These are phyloP conservation scores for Mycena rosella DNA, from an alignment of 768 basidiomycete genomes.

Conservation along the genomic window DNA sequence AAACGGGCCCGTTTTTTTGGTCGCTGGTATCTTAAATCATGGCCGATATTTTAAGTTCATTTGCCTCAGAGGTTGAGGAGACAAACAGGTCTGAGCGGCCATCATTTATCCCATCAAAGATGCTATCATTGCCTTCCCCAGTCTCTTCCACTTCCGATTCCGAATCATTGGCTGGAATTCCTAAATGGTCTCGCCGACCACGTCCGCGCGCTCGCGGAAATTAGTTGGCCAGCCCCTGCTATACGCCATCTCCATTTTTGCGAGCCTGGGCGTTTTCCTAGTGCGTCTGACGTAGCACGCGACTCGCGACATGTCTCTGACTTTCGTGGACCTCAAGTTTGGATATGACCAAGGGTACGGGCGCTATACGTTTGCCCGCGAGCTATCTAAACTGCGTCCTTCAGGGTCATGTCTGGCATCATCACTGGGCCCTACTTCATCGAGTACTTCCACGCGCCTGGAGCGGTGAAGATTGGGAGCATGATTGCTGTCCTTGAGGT, in stretches of 20 bases:
- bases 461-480: constrained; percentile 80
- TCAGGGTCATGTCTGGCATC: constrained; percentile 91
- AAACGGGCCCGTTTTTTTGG: no score
- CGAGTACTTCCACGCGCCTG: constrained; percentile 86
- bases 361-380: background rate
- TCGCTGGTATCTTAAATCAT: no score
- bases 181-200: background rate
- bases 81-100: no score
- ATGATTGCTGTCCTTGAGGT: constrained; percentile 96
- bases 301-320: constrained; percentile 18
- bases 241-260: constrained; percentile 83
- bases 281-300: constrained; percentile 57
- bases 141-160: no score
- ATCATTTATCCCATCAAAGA: no score
- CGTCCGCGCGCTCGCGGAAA: background rate
- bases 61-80: no score
- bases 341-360: constrained; percentile 85
- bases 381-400: constrained; percentile 26
- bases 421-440: constrained; percentile 90
- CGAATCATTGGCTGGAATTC: no score
- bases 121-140: no score
- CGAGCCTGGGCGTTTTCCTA: constrained; percentile 86
- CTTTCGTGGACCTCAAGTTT: constrained; percentile 58
- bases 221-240: constrained; percentile 84
- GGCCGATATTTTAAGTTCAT: no score